phyloP scores from a whole-genome alignment of 208 protist genomes.

The Acanthamoeba royreba region DNA sequence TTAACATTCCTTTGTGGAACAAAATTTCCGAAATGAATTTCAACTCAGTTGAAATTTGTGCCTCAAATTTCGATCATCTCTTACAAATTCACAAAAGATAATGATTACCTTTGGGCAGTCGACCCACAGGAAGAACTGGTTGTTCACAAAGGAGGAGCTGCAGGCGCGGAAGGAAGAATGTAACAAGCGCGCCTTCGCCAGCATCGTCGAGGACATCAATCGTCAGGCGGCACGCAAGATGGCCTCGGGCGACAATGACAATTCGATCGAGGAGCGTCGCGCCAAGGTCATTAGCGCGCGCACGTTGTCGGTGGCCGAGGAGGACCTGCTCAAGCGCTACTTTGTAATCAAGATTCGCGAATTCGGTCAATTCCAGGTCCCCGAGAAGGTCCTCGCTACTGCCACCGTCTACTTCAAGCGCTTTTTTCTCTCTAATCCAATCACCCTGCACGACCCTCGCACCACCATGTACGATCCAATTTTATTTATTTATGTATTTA shows the following conservation, averaged over 20 bases:
- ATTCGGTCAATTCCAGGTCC: neutral
- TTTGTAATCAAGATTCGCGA: neutral
- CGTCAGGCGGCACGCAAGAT: neutral
- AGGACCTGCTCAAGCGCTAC: neutral
- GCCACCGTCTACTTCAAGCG: constrained; percentile 17
- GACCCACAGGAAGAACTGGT: too few species aligned
- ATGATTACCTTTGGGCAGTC: too few species aligned
- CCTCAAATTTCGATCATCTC: too few species aligned
- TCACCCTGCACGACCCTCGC: neutral
- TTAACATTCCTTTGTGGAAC: too few species aligned
- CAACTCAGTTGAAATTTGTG: too few species aligned
- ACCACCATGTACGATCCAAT: neutral
- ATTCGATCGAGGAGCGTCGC: neutral
- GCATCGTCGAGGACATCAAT: neutral
- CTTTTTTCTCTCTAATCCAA: neutral
- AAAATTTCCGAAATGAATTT: too few species aligned
- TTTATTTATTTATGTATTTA: neutral
- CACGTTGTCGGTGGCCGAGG: neutral
- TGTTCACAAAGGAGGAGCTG: neutral
- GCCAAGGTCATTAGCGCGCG: neutral
- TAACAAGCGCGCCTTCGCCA: neutral
- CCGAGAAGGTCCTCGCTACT: neutral
- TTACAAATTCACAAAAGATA: too few species aligned
- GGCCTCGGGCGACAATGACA: neutral
- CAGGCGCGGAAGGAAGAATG: neutral